Base-by-base conservation (phyloP, 2,329 filamentous ascomycete genomes). In the Coleophoma cylindrospora region DNA sequence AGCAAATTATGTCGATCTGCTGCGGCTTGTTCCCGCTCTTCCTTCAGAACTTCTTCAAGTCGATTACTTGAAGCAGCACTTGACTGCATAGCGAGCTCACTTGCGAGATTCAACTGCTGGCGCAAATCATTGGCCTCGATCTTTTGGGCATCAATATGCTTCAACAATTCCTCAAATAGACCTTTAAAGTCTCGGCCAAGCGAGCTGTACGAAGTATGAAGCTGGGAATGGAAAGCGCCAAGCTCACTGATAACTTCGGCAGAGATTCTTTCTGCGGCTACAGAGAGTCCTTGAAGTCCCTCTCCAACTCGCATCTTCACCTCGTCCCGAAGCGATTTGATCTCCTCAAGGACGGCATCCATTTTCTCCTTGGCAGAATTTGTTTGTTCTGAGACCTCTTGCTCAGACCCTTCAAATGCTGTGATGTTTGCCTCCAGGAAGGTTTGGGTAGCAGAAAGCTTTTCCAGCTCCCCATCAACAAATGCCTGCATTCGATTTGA, bases 321-420 rank as follows among this genome's bases (percentile, higher is more conserved):
- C 48, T 89, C 85, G 65, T 96, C 88, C 19, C 92, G 83, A 21
- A 97, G 76, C n/a, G 81, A 83, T 65, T 91, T 91, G 66, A 97
- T 96, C 65, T 95, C 92, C 61, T 94, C 89, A 10, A 99, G 76
- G 2, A 96, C 86, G n/a, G 81, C 75, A 60, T 96, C 91, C 88
- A 96, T 91, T 50, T 91, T 87, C 44, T 91, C 83, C 61, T 87
- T 89, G 3, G 90, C 86, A 54, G 77, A 74, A 21, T 78, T 74
- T 50, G 84, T 87, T 61, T 87, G 84, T 40, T 80, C 74, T 22
- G 87, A 77, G 14, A 95, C 77, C 57, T 87, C 80, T 46, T 75
- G 73, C 65, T 86, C 84, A 0, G 87, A 88, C 15, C 77, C 73
- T 37, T 82, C 76, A 59, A 96, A 90, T 0, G 77, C 76, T 8